phyloP scores from a whole-genome alignment of 495 filamentous ascomycete genomes.

The Daldinia vernicosa region DNA sequence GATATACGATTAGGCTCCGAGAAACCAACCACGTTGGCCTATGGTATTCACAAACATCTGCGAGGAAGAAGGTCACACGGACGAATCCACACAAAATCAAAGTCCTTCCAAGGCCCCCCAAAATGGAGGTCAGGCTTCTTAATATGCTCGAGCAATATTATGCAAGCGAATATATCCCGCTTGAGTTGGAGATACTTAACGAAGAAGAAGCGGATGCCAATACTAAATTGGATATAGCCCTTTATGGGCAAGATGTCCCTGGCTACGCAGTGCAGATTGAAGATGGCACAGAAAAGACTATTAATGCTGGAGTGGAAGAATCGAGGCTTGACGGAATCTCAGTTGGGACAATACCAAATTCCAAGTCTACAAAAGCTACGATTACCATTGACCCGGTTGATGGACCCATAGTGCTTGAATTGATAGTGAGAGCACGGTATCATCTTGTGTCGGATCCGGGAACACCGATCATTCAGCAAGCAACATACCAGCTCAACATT shows the following conservation, averaged over 20 bases:
- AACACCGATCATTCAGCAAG: conserved; percentile 80
- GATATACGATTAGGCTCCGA: conserved; percentile 66
- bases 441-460: conserved; percentile 80
- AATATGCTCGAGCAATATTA: conserved; percentile 77
- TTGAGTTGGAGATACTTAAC: conserved; percentile 78
- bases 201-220: conserved; percentile 83
- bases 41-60: conserved; percentile 65
- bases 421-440: conserved; percentile 79
- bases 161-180: conserved; percentile 74
- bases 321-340: conserved; percentile 47
- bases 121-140: conserved; percentile 76
- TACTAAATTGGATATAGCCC: conserved; percentile 70
- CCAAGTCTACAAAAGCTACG: conserved; percentile 48
- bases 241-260: conserved; percentile 70
- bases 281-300: conserved; percentile 45
- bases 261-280: conserved; percentile 53
- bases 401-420: conserved; percentile 67
- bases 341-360: conserved; percentile 60
- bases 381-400: conserved; percentile 62
- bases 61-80: conserved; percentile 58
- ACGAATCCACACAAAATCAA: conserved; percentile 63
- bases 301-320: conserved; percentile 43
- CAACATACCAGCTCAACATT: conserved; percentile 72
- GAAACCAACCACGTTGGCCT: conserved; percentile 52
- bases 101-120: conserved; percentile 89